Conservation (phyloP, 108 stramenopile species). For the Discostella stelligeroides region DNA sequence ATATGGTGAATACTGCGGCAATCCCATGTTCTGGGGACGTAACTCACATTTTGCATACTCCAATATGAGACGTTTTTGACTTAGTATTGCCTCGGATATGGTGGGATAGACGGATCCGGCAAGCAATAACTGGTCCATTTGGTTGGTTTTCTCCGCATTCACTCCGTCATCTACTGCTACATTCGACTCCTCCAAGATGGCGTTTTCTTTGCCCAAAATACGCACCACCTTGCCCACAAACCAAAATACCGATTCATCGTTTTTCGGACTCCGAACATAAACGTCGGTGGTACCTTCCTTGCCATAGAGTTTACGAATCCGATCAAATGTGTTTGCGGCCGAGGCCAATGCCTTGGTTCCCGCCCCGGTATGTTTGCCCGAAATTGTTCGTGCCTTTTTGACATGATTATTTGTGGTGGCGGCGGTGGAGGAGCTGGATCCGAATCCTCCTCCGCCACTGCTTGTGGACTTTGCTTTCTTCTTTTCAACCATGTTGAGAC, state of each 20-base stretch:
- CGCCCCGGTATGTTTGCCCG: slow-evolving; percentile 66
- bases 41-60: slow-evolving; percentile 79
- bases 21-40: slow-evolving; percentile 80
- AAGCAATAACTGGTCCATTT: neutral
- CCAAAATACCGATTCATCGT: slow-evolving; percentile 68
- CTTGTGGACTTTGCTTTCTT: neutral
- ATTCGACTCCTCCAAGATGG: too few relatives aligned
- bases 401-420: slow-evolving; percentile 12
- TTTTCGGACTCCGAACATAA: slow-evolving; percentile 69
- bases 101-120: slow-evolving; percentile 41
- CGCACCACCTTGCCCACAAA: slow-evolving; percentile 80
- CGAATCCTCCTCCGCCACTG: slow-evolving; percentile 13
- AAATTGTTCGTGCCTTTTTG: slow-evolving; percentile 44
- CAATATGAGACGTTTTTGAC: slow-evolving; percentile 82
- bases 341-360: slow-evolving; percentile 66
- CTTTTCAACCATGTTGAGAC: neutral
- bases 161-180: too few relatives aligned
- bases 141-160: too few relatives aligned
- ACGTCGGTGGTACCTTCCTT: slow-evolving; percentile 57
- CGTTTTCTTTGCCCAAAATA: slow-evolving; percentile 11
- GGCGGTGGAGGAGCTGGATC: neutral
- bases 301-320: slow-evolving; percentile 60
- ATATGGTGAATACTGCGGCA: slow-evolving; percentile 55
- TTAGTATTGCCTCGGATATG: slow-evolving; percentile 53
- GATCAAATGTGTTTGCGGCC: slow-evolving; percentile 81